Evolutionary conservation across 2,329 filamentous ascomycete species (phyloP), one percentile per base, ranked within the genome.

Genomic region (Blastomyces emzantsi): DNA sequence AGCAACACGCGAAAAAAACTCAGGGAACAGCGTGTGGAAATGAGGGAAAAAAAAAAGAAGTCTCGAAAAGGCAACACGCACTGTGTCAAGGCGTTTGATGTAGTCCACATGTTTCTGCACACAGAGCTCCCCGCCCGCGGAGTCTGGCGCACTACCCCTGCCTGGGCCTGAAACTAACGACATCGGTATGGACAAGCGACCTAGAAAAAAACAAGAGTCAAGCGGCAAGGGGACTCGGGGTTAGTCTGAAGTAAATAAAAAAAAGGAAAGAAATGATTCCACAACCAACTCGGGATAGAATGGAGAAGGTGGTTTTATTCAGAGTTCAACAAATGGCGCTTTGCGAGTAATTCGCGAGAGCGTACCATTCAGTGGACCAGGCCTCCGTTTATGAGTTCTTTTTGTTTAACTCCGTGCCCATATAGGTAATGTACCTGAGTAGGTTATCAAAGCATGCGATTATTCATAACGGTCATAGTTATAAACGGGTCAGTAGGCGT

Each of bases 31-130:
- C 45, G 19, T 17, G 68, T 63, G 66, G 62, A 64, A 65, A 64
- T 60, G 4, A 30, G 2, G 4, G 4, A 30, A 30, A 30, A 4
- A 30, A 30, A 30, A 60, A 66, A 56, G 13, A 1, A 39, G 36
- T 56, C 54, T 56, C 66, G 68, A 64, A 45, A 60, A 52, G 57
- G 39, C 52, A 33, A 25, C 13, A 68, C 84, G 77, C 81, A 89
- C 87, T 68, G 88, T 92, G 77, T 99, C 92, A 69, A 99, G 83
- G 72, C 89, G 90, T 77, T 96, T 90, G 69, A 99, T 91, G 76
- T 97, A 99, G 73, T 87, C 86, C 71, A 97, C 90, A 75, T 99
- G 94, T 73, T 85, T 85, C 68, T 86, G 80, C 61, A 82, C 75
- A 66, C 79, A 81, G 63, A 87, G 79, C 59, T 79, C 75, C 67